Conservation (phyloP, 768 basidiomycete species). For the Gloeopeniophorella convolvens region DNA sequence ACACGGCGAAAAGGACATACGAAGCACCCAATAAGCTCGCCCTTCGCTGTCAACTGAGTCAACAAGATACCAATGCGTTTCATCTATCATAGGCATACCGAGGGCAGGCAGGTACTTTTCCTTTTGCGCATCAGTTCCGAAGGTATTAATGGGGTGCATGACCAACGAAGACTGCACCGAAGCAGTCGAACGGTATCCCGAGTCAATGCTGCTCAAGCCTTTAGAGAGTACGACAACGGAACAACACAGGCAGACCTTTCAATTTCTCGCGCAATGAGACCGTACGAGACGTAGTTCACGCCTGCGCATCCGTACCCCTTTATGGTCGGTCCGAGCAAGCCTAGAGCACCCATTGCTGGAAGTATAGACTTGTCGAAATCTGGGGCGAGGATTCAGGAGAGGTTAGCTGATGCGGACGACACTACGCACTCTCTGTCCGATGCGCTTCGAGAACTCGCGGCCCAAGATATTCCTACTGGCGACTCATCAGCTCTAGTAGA, state of each 20-base stretch:
- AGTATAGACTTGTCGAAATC: conserved; percentile 75
- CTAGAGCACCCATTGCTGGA: conserved; percentile 88
- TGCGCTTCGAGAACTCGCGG: conserved; percentile 89
- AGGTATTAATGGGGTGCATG: conserved; percentile 91
- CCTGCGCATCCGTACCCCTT: conserved; percentile 93
- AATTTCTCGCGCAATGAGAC: conserved; percentile 88
- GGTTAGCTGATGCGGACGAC: neutral
- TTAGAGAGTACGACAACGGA: neutral
- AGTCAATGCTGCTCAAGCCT: conserved; percentile 64
- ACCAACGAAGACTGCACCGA: conserved; percentile 95
- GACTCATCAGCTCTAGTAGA: neutral
- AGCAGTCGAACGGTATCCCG: conserved; percentile 90
- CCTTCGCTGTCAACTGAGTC: conserved; percentile 50
- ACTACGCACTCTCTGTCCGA: conserved; percentile 69
- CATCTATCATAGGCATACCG: conserved; percentile 37
- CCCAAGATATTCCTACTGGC: conserved; percentile 63
- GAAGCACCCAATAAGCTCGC: conserved; percentile 88
- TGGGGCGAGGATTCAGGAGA: conserved; percentile 25
- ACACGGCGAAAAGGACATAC: conserved; percentile 40
- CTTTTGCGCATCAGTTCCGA: conserved; percentile 86
- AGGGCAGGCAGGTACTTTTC: conserved; percentile 84
- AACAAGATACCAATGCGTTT: neutral
- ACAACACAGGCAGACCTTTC: conserved; percentile 55
- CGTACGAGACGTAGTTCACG: conserved; percentile 86
- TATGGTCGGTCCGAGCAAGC: conserved; percentile 88